Evolutionary conservation across 192 early-diverging fungal genomes (phyloP).

Genomic region (Coemansia sp.): DNA sequence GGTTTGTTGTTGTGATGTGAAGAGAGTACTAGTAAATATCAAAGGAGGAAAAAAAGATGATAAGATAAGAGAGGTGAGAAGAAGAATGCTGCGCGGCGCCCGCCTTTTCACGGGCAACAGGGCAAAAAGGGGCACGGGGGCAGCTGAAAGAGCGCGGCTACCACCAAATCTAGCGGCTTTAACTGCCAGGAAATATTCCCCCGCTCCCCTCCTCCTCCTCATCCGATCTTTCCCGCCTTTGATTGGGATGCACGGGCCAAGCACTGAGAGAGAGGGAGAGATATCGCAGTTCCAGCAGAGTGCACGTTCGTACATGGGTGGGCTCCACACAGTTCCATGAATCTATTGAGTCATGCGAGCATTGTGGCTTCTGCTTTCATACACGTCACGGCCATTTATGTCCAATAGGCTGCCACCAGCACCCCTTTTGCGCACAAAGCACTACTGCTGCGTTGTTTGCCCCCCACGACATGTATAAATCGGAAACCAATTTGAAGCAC

Average conservation of each 20-base stretch:
- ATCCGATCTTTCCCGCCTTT: not conserved
- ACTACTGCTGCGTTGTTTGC: not conserved
- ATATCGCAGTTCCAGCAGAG: not conserved
- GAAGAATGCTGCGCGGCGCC: not conserved
- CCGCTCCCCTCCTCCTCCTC: slow-evolving; percentile 11
- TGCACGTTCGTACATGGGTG: not conserved
- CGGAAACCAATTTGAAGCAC: not conserved
- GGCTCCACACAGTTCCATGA: not conserved
- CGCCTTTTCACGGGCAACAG: not conserved
- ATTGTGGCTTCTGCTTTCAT: not conserved
- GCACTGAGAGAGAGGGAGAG: not conserved
- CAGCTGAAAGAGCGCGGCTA: slow-evolving; percentile 1
- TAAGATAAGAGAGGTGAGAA: slow-evolving; percentile 8
- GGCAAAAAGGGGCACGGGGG: slow-evolving; percentile 5
- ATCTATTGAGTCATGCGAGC: slow-evolving; percentile 2
- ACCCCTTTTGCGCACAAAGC: not conserved
- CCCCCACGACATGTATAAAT: not conserved
- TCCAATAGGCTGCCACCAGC: slow-evolving; percentile 28
- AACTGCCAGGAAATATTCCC: not conserved
- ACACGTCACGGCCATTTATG: slow-evolving; percentile 20
- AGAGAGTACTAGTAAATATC: not conserved
- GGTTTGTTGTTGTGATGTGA: not conserved
- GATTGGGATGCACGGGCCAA: not conserved
- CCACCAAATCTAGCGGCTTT: not conserved
- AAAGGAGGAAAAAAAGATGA: not conserved